These are phyloP conservation scores for Solanum clarkiae DNA, from an alignment of 257 asterid species.

Conservation along the genomic window DNA sequence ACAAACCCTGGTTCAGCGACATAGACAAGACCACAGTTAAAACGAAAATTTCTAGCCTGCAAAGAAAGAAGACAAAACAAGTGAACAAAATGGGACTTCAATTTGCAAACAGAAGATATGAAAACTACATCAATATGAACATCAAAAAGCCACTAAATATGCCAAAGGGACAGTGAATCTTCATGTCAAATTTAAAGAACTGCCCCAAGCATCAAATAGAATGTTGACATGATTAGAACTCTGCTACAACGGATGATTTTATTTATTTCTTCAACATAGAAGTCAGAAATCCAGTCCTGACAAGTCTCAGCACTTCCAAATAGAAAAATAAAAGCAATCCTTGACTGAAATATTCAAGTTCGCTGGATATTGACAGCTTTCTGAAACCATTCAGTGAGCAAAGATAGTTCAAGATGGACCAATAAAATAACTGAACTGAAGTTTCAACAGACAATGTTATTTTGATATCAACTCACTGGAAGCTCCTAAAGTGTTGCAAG, in stretches of 20 bases:
- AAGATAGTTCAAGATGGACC: not conserved
- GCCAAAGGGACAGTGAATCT: not conserved
- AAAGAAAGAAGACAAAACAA: not conserved
- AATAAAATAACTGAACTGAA: not conserved
- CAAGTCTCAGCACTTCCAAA: not conserved
- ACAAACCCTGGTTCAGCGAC: constrained; percentile 94
- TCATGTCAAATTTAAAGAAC: not conserved
- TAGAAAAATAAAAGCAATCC: not conserved
- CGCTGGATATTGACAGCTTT: not conserved
- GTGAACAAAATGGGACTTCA: not conserved
- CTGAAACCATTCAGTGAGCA: not conserved
- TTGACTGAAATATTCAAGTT: not conserved
- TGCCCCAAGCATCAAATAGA: not conserved
- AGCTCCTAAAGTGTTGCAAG: not conserved
- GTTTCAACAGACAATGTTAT: not conserved
- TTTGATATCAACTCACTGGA: not conserved
- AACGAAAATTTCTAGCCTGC: constrained; percentile 99
- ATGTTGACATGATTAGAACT: not conserved
- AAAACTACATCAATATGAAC: not conserved
- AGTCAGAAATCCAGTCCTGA: not conserved
- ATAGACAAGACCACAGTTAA: constrained; percentile 92
- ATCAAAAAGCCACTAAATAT: not conserved
- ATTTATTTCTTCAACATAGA: not conserved
- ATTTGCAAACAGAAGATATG: not conserved
- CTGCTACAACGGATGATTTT: not conserved